Conservation (phyloP, 805 yeast genomes). For the Lipomyces lipofer region DNA sequence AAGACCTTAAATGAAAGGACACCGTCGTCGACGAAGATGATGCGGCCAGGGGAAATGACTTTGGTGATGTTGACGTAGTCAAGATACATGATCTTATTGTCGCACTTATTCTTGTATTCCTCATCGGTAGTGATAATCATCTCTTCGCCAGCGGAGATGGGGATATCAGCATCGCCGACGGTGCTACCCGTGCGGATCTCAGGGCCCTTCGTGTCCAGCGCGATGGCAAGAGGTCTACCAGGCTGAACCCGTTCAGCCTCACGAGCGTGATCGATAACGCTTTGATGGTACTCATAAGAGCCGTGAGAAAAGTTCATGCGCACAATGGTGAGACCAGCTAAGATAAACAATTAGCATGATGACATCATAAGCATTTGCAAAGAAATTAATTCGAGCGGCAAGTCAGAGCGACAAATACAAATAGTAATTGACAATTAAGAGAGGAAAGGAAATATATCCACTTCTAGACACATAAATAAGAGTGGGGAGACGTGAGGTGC, state of each 20-base stretch:
- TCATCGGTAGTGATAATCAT: slow-evolving; percentile 93
- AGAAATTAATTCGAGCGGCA: not conserved
- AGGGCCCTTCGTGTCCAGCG: slow-evolving; percentile 98
- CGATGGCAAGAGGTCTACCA: slow-evolving; percentile 98
- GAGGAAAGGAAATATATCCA: not conserved
- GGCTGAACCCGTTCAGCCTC: slow-evolving; percentile 85
- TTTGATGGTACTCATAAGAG: slow-evolving; percentile 94
- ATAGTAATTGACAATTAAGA: no score
- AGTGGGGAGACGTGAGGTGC: no score
- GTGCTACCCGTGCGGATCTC: slow-evolving; percentile 99
- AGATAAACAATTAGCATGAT: not conserved
- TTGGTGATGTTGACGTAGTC: slow-evolving; percentile 97
- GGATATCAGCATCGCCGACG: slow-evolving; percentile 71
- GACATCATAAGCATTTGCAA: not conserved
- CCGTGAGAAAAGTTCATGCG: slow-evolving; percentile 99
- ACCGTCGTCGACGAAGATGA: slow-evolving; percentile 97
- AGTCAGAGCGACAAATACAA: not conserved
- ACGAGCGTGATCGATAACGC: slow-evolving; percentile 94
- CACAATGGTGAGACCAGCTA: slow-evolving; percentile 93
- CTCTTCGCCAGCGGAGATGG: slow-evolving; percentile 82
- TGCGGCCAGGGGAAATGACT: slow-evolving; percentile 83
- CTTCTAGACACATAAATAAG: no score
- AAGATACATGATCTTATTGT: slow-evolving; percentile 79
- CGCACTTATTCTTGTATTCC: slow-evolving; percentile 65
- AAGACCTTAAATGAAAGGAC: slow-evolving; percentile 91